These are phyloP conservation scores for Eucalyptus virginea DNA, from an alignment of 345 rosid genomes.

Conservation along the genomic window DNA sequence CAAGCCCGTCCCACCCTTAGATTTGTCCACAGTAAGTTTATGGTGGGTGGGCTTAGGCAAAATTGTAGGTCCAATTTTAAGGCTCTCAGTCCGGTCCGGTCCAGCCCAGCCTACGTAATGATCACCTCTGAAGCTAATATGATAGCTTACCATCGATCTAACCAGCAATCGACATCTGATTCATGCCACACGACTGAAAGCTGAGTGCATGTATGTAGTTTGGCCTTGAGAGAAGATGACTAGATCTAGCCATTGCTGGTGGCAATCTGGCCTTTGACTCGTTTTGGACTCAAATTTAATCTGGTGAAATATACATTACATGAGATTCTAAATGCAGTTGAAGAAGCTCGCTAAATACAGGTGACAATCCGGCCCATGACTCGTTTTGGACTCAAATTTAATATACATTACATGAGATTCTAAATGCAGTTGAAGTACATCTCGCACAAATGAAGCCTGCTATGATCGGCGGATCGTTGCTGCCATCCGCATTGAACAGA, in stretches of 20 bases:
- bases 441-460: neutral
- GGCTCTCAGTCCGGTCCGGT: too few species aligned
- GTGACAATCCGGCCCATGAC: neutral
- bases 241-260: neutral
- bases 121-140: too few species aligned
- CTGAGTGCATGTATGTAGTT: neutral
- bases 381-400: neutral
- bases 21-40: too few species aligned
- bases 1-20: neutral
- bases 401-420: neutral
- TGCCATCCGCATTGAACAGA: neutral
- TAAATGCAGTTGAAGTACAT: neutral
- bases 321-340: neutral
- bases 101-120: too few species aligned
- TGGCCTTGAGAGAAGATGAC: neutral
- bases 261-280: neutral
- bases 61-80: too few species aligned
- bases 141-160: too few species aligned
- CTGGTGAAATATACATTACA: neutral
- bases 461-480: neutral
- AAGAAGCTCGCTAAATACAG: neutral
- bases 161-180: too few species aligned
- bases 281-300: neutral
- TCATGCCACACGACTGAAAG: too few species aligned
- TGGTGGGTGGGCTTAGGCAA: too few species aligned